Percentiles rank a stretch among this genome's conserved stretches.
Conservation (phyloP, 2,329 filamentous ascomycete genomes). For the Penicillium verrucosum region DNA sequence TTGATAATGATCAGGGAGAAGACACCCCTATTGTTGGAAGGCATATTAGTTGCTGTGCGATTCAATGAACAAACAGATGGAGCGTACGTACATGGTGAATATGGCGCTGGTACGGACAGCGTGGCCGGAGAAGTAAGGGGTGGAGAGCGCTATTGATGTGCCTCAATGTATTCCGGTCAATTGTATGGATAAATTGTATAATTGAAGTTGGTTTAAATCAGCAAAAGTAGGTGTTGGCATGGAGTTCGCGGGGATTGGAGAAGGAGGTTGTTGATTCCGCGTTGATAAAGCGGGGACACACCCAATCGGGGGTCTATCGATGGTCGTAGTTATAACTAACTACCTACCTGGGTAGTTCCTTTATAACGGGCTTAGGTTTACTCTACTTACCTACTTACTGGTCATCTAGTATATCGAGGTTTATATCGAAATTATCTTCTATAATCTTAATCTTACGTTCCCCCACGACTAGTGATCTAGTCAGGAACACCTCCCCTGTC, state of each 20-base stretch:
- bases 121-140: slow-evolving; percentile 10
- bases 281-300: background rate
- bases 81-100: slow-evolving; percentile 23
- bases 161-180: slow-evolving; percentile 1
- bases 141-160: slow-evolving; percentile 7
- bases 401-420: too few species aligned
- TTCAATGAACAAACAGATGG: background rate
- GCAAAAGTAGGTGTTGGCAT: background rate
- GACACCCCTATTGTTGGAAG: slow-evolving; percentile 68
- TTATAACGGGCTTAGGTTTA: too few species aligned
- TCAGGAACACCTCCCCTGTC: too few species aligned
- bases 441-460: too few species aligned
- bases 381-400: too few species aligned
- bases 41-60: slow-evolving; percentile 8
- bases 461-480: too few species aligned
- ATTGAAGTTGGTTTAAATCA: background rate
- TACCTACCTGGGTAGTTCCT: too few species aligned
- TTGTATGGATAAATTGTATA: background rate
- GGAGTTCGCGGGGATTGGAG: background rate
- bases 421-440: too few species aligned
- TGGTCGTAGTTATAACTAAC: too few species aligned
- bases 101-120: slow-evolving; percentile 4
- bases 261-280: background rate
- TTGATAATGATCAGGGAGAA: slow-evolving; percentile 97
- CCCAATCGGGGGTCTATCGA: background rate